Evolutionary conservation across 768 basidiomycete genomes (phyloP), one percentile per base, ranked within the genome.

Genomic region (Suillus paluster): DNA sequence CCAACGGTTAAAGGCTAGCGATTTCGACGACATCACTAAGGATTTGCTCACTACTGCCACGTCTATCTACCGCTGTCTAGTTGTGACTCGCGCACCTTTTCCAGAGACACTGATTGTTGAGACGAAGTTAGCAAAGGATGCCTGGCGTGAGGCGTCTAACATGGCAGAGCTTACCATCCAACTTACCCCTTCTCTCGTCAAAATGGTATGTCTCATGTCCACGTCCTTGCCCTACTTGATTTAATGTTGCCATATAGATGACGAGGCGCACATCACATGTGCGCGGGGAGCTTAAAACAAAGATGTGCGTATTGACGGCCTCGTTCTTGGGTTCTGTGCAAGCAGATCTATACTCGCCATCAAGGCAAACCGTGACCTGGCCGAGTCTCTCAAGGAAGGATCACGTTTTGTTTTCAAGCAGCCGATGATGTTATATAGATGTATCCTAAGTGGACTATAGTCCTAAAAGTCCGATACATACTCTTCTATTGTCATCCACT

Each of bases 31-130:
- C 2, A 44, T 61, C 10, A 63, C 61, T 1, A 61, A 70, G 57
- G 64, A 70, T 21, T 23, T 68, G 4, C 63, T 73, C 33, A 55
- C 59, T 12, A 59, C 52, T 5, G 70, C 73, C 27, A 64, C 50
- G 8, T 49, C 42, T 0, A 23, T 59, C 36, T 71, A 30, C 30
- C 30, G 30, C 30, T 30, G 30, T 30, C 30, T 30, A 30, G 30
- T 30, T 6, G 30, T 30, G 64, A 68, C 68, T 4, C 27, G 52
- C 1, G 60, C 65, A 14, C 66, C 65, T 19, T 75, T 68, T 52
- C 73, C 71, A 10, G 67, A 69, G 21, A 27, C 60, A 36, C 25
- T 34, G 8, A 36, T 53, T 21, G 39, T 55, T 17, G 52, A 61
- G 52, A 54, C 52, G 9, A 25, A 46, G 53, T 19, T 61, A 10